Conservation (phyloP, 495 filamentous ascomycete genomes). For the Annulohypoxylon maeteangense region DNA sequence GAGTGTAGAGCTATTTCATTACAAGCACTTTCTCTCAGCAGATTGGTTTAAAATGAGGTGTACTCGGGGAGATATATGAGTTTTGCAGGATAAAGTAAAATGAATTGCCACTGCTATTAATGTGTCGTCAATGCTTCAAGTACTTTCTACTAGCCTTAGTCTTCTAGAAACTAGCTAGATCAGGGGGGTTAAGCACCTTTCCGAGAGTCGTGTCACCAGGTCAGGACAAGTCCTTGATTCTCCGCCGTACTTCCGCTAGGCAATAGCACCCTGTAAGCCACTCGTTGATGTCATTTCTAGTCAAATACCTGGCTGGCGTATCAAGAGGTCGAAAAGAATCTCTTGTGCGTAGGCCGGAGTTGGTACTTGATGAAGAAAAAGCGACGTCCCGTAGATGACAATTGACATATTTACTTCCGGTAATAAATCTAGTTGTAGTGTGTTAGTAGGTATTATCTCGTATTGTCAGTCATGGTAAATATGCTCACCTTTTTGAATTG, state of each 20-base stretch:
- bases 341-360: constrained; percentile 6
- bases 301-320: background rate
- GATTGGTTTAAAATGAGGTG: background rate
- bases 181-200: constrained; percentile 24
- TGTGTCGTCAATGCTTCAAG: background rate
- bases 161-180: background rate
- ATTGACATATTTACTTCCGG: constrained; percentile 62
- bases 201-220: constrained; percentile 30
- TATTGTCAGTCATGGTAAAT: background rate
- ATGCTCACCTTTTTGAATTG: constrained; percentile 84
- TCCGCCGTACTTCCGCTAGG: constrained; percentile 3
- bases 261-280: background rate
- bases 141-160: background rate
- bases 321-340: background rate
- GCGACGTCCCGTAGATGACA: constrained; percentile 24
- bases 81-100: background rate
- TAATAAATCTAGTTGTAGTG: constrained; percentile 68
- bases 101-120: background rate
- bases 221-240: constrained; percentile 14
- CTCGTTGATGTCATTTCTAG: constrained; percentile 6
- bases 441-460: constrained; percentile 54
- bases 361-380: background rate
- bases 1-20: background rate
- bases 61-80: background rate
- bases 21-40: background rate